A percentile compares a stretch with the other conserved stretches of the same genome.
These are phyloP conservation scores for Reutealis trisperma DNA, from an alignment of 345 rosid species.

Conservation along the genomic window DNA sequence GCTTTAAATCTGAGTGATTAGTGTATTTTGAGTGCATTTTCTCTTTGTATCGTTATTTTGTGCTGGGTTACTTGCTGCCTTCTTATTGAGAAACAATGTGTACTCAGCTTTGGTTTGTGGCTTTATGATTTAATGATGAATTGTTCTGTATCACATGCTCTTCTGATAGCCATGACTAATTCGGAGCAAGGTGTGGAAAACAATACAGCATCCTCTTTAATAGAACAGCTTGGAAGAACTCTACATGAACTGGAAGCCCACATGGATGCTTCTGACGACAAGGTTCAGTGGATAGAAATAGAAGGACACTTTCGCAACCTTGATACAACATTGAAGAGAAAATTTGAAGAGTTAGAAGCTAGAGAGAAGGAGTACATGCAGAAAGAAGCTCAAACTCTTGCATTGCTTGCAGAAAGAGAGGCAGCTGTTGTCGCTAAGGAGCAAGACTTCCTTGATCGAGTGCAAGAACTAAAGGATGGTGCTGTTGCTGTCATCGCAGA, in stretches of 20 bases:
- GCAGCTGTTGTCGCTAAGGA: slow-evolving; percentile 50
- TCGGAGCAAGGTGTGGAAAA: slow-evolving; percentile 27
- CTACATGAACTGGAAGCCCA: slow-evolving; percentile 43
- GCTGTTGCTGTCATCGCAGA: slow-evolving; percentile 54
- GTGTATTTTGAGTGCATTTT: neutral
- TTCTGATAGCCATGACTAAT: slow-evolving; percentile 27
- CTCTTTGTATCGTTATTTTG: neutral
- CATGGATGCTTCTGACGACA: slow-evolving; percentile 31
- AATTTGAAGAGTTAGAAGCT: slow-evolving; percentile 47
- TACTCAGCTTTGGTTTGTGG: slow-evolving; percentile 1
- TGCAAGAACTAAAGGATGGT: slow-evolving; percentile 64
- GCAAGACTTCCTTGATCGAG: slow-evolving; percentile 52
- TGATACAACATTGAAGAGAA: slow-evolving; percentile 37
- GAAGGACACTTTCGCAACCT: slow-evolving; percentile 51
- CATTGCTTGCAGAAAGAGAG: slow-evolving; percentile 45
- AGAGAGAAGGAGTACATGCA: slow-evolving; percentile 51
- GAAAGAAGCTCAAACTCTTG: slow-evolving; percentile 39
- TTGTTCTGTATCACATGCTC: slow-evolving; percentile 13
- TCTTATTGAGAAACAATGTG: neutral
- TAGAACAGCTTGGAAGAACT: slow-evolving; percentile 47
- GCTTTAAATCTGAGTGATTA: neutral
- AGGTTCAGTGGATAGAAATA: slow-evolving; percentile 51
- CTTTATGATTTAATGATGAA: slow-evolving; percentile 2
- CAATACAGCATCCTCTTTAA: slow-evolving; percentile 30
- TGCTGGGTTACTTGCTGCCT: neutral